These are phyloP conservation scores for Eucalyptus brandiana DNA, from an alignment of 345 rosid genomes.

Conservation along the genomic window DNA sequence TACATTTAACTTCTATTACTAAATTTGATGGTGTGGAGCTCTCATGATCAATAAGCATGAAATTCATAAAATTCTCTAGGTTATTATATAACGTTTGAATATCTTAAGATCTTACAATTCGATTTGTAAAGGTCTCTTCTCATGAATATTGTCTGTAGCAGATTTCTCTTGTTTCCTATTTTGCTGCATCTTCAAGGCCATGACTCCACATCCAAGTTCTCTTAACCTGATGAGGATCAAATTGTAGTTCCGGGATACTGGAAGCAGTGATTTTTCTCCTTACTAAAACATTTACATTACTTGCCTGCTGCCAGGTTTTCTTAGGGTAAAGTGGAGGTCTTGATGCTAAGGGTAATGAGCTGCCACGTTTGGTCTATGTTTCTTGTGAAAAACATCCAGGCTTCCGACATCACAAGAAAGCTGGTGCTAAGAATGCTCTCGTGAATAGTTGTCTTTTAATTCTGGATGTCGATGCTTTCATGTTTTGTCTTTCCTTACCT, in stretches of 20 bases:
- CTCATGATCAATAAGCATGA: neutral
- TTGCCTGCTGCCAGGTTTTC: slow-evolving; percentile 54
- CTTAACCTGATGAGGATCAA: neutral
- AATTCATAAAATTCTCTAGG: neutral
- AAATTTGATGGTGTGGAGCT: neutral
- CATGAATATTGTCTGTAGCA: neutral
- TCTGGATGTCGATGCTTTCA: neutral
- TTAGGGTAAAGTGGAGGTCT: slow-evolving; percentile 89
- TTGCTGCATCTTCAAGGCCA: neutral
- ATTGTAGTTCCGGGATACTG: neutral
- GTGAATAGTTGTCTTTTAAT: slow-evolving; percentile 15
- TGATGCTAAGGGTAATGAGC: slow-evolving; percentile 85
- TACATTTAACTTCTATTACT: neutral
- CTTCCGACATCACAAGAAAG: slow-evolving; percentile 92
- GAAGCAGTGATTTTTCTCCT: neutral
- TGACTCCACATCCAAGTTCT: neutral
- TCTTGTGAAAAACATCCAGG: slow-evolving; percentile 95
- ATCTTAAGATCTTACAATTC: neutral
- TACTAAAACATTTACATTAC: neutral
- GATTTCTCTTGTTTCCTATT: neutral
- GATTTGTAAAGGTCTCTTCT: neutral
- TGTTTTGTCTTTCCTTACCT: neutral
- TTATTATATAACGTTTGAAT: neutral
- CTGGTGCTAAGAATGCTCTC: slow-evolving; percentile 91
- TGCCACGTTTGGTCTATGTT: slow-evolving; percentile 79